These are phyloP conservation scores for Cystofilobasidium ferigula DNA, from an alignment of 768 basidiomycete genomes.

Conservation along the genomic window DNA sequence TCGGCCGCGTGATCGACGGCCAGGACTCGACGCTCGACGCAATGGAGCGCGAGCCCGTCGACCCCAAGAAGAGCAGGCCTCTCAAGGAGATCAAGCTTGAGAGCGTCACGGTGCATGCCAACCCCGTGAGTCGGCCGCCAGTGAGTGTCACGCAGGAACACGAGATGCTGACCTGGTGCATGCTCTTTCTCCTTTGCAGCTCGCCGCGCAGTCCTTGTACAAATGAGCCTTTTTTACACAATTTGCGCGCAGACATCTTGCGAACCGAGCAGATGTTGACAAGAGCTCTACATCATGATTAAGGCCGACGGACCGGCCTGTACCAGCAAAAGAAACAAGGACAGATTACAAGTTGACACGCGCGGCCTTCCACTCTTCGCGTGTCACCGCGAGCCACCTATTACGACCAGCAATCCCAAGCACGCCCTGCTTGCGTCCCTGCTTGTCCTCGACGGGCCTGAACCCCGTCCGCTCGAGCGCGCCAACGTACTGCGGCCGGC, in stretches of 20 bases:
- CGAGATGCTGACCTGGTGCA: not conserved
- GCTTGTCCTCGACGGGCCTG: not conserved
- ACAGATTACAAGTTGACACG: not conserved
- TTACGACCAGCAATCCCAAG: not conserved
- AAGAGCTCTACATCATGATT: no score
- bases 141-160: not conserved
- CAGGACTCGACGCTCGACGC: conserved; percentile 82
- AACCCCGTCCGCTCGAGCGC: not conserved
- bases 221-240: not conserved
- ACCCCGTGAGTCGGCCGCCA: conserved; percentile 13
- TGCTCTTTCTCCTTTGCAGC: not conserved
- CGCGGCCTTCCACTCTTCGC: not conserved
- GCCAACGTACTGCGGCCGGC: not conserved
- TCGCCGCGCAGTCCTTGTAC: not conserved
- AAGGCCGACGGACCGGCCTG: no score
- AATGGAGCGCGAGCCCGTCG: conserved; percentile 89
- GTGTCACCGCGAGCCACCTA: not conserved
- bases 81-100: conserved; percentile 70
- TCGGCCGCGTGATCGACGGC: conserved; percentile 93
- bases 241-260: not conserved
- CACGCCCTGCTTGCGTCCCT: not conserved
- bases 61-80: conserved; percentile 82
- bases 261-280: no score
- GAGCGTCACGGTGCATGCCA: conserved; percentile 45
- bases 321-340: not conserved